Conservation (phyloP, 1,284 basidiomycete species). For the Peniophora sp. region DNA sequence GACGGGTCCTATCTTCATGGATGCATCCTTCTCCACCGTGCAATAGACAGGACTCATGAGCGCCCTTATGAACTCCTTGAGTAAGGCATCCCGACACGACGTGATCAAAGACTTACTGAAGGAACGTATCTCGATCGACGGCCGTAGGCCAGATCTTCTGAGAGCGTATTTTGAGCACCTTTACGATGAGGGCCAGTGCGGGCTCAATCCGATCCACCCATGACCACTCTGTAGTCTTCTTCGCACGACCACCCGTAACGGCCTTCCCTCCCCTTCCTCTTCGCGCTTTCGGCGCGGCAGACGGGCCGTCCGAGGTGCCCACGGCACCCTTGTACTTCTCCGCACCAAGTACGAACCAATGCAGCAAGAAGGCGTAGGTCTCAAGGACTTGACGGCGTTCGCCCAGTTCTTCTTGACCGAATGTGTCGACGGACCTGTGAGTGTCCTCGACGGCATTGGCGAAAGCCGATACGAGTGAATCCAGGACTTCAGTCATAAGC, state of each 20-base stretch:
- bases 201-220: constrained; percentile 76
- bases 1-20: constrained; percentile 78
- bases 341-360: constrained; percentile 76
- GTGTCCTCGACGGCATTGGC: constrained; percentile 63
- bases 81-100: constrained; percentile 4
- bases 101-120: constrained; percentile 49
- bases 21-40: constrained; percentile 78
- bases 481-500: constrained; percentile 71
- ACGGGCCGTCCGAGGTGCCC: constrained; percentile 56
- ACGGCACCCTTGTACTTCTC: constrained; percentile 84
- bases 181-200: constrained; percentile 63
- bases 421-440: constrained; percentile 55
- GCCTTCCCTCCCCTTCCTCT: constrained; percentile 56
- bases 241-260: constrained; percentile 27
- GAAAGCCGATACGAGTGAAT: constrained; percentile 69
- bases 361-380: constrained; percentile 80
- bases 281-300: constrained; percentile 35
- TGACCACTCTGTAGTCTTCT: constrained; percentile 51
- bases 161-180: constrained; percentile 66
- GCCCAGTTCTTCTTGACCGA: constrained; percentile 63
- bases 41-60: constrained; percentile 83
- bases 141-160: constrained; percentile 84
- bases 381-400: constrained; percentile 72
- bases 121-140: constrained; percentile 76
- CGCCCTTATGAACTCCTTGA: constrained; percentile 56